phyloP scores from a whole-genome alignment of 257 asterid species.

The Nicotiana benthamiana region DNA sequence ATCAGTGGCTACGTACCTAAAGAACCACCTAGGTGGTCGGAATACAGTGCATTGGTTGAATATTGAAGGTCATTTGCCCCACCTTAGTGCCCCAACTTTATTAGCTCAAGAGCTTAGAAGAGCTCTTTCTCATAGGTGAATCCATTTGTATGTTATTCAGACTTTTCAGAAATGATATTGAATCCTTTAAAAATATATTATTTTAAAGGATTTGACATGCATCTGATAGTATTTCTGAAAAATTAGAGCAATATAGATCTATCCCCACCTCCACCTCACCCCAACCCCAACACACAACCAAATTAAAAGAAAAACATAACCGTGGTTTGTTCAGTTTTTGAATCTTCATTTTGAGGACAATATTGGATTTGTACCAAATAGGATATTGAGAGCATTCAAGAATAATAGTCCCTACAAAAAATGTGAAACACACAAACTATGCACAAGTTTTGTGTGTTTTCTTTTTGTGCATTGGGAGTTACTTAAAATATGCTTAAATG shows the following conservation, averaged over 20 bases:
- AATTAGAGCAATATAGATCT: too few species aligned
- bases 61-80: slow-evolving; percentile 82
- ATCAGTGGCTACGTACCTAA: slow-evolving; percentile 65
- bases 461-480: neutral
- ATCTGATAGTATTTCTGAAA: too few species aligned
- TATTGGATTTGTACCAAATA: neutral
- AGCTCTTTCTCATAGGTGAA: slow-evolving; percentile 36
- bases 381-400: neutral
- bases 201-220: too few species aligned
- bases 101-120: slow-evolving; percentile 71
- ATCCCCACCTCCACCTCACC: neutral
- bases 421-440: neutral
- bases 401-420: neutral
- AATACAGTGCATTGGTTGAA: slow-evolving; percentile 57
- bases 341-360: neutral
- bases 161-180: too few species aligned
- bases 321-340: neutral
- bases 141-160: too few species aligned
- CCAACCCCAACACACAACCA: neutral
- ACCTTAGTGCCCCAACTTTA: slow-evolving; percentile 77
- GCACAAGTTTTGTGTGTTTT: neutral
- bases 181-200: too few species aligned
- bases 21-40: slow-evolving; percentile 74
- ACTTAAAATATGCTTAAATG: neutral
- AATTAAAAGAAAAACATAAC: neutral